Percentiles rank a stretch among this genome's conserved stretches.
These are phyloP conservation scores for Sideroxylon spinosum DNA, from an alignment of 179 eudicot species.

Conservation along the genomic window DNA sequence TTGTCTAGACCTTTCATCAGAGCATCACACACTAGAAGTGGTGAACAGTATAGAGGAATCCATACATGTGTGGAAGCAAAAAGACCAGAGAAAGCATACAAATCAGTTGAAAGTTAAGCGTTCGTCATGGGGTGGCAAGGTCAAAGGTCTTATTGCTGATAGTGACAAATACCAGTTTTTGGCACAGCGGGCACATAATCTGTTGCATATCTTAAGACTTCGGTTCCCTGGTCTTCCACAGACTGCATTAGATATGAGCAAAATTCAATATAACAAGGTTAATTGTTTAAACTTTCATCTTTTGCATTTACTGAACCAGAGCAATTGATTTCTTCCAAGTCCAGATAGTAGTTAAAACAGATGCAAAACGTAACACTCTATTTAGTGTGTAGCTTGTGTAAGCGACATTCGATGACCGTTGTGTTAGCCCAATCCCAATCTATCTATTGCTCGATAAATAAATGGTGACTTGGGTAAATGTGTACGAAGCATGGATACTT, in stretches of 20 bases:
- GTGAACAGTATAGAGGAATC: constrained; percentile 92
- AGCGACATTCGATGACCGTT: not conserved
- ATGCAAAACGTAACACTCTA: not conserved
- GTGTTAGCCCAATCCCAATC: not conserved
- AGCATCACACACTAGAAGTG: constrained; percentile 71
- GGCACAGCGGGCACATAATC: constrained; percentile 67
- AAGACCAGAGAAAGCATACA: constrained; percentile 42
- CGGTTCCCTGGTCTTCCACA: constrained; percentile 92
- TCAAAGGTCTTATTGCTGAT: constrained; percentile 69
- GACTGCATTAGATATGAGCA: constrained; percentile 87
- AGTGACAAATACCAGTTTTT: constrained; percentile 63
- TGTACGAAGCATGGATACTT: not conserved
- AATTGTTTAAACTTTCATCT: not conserved
- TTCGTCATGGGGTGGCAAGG: constrained; percentile 80
- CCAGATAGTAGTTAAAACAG: not conserved
- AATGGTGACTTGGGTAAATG: not conserved
- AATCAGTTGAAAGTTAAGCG: constrained; percentile 45
- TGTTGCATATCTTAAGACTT: constrained; percentile 55
- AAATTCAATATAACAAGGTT: constrained; percentile 93
- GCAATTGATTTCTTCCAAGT: not conserved
- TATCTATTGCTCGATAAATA: not conserved
- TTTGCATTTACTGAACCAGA: not conserved
- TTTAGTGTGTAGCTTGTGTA: not conserved
- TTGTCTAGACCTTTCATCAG: constrained; percentile 72
- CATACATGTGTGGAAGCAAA: constrained; percentile 71